Conservation (phyloP, 257 asterid species). For the Vinca minor region DNA sequence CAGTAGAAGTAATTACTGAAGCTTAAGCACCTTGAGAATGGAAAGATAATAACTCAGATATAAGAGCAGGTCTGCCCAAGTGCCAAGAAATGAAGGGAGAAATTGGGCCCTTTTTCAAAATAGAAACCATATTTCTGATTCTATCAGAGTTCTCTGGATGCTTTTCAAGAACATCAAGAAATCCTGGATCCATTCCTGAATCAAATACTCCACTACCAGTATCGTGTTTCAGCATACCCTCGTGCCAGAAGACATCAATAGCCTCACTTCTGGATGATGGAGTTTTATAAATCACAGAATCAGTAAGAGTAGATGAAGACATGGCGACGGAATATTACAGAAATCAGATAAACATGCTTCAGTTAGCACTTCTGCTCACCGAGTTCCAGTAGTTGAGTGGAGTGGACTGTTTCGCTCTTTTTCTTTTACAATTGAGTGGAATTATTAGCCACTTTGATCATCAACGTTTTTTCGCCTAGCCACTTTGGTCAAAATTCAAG, state of each 20-base stretch:
- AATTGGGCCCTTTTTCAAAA: conserved; percentile 76
- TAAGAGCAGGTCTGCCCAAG: conserved; percentile 50
- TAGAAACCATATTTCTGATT: conserved; percentile 71
- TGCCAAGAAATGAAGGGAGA: conserved; percentile 72
- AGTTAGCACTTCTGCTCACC: too few relatives aligned
- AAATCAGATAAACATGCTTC: too few relatives aligned
- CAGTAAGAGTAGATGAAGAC: background rate
- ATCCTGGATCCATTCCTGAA: conserved; percentile 77
- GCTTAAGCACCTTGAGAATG: conserved; percentile 55
- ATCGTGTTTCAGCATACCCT: conserved; percentile 73
- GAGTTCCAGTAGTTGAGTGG: too few relatives aligned
- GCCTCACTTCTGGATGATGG: conserved; percentile 6
- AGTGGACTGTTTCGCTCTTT: too few relatives aligned
- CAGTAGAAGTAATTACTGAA: background rate
- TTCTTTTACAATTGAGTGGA: too few relatives aligned
- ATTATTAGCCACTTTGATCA: too few relatives aligned
- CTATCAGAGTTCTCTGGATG: conserved; percentile 92
- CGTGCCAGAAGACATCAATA: conserved; percentile 71
- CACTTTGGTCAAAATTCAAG: too few relatives aligned
- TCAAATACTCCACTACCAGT: conserved; percentile 80
- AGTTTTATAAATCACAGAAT: background rate
- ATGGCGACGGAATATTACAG: background rate
- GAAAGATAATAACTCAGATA: conserved; percentile 53
- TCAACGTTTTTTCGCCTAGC: too few relatives aligned
- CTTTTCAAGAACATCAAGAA: conserved; percentile 75